Conservation (phyloP, 2,329 filamentous ascomycete species). For the Alternaria gansuensis region DNA sequence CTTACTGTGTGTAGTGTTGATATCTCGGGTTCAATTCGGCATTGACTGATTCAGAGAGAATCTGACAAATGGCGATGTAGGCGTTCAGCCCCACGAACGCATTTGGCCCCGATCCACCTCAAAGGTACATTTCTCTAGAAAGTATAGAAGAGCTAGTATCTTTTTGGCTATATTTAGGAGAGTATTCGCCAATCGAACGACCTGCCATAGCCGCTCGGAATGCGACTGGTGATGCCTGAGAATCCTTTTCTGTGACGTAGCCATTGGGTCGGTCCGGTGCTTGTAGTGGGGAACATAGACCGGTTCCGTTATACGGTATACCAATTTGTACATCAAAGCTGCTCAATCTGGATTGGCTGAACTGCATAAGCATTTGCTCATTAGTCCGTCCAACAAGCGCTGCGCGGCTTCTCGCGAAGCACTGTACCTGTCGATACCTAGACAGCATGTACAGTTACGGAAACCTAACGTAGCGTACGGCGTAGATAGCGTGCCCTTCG, state of each 20-base stretch:
- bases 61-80: neutral
- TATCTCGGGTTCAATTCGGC: neutral
- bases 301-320: neutral
- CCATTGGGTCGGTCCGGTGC: neutral
- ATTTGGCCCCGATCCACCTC: neutral
- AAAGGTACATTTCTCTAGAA: neutral
- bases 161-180: neutral
- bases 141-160: neutral
- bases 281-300: neutral
- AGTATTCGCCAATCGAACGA: neutral
- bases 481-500: neutral
- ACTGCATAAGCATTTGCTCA: neutral
- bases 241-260: neutral
- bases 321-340: neutral
- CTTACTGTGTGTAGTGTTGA: neutral
- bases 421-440: neutral
- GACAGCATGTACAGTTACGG: neutral
- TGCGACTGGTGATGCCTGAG: neutral
- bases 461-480: neutral
- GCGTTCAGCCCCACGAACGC: neutral
- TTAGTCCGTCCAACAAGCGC: neutral
- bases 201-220: constrained; percentile 1
- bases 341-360: neutral
- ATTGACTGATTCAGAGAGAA: neutral
- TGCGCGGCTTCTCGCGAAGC: neutral